Base-by-base conservation (phyloP, 2,329 filamentous ascomycete genomes). In the Fusarium pseudonygamai region DNA sequence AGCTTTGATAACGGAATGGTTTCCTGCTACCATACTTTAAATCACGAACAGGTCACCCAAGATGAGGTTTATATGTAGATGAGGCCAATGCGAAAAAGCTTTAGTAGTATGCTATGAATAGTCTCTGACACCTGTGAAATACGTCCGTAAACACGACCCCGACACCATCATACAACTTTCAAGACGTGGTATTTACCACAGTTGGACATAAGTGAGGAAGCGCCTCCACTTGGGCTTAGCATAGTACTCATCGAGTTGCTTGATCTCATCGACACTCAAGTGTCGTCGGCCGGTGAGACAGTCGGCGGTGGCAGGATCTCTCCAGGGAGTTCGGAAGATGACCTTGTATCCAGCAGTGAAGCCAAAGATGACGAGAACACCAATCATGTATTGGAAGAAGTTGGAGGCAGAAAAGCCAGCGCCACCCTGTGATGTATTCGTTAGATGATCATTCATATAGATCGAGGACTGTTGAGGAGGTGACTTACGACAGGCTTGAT, bases 271-370 rank as follows among this genome's bases (percentile, higher is more conserved):
- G 2, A 55, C 60, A 4, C 64, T 67, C 30, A 75, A 34, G 15
- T 60, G 53, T 22, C 70, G 57, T 58, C 70, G 52, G 1, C 72
- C 72, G 15, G 73, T 75, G 11, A 69, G 52, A 22, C 63, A 71
- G 24, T 75, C 73, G 11, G 73, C 70, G 9, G 70, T 75, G 6
- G 57, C 69, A 5, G 67, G 70, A 36, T 75, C 67, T 24, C 70
- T 68, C 73, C 73, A 75, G 2, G 73, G 67, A 1, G 72, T 75
- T 40, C 64, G 49, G 28, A 56, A 73, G 39, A 69, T 68, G 13
- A 75, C 10, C 53, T 75, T 75, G 62, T 74, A 75, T 24, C 50
- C 73, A 28, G 61, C 37, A 15, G 73, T 75, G 24, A 75, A 75
- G 42, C 67, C 64, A 36, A 73, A 63, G 37, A 75, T 73, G 40